Evolutionary conservation across 2,329 filamentous ascomycete genomes (phyloP), one percentile per base, ranked within the genome.

Genomic region (Fusarium pseudonygamai): DNA sequence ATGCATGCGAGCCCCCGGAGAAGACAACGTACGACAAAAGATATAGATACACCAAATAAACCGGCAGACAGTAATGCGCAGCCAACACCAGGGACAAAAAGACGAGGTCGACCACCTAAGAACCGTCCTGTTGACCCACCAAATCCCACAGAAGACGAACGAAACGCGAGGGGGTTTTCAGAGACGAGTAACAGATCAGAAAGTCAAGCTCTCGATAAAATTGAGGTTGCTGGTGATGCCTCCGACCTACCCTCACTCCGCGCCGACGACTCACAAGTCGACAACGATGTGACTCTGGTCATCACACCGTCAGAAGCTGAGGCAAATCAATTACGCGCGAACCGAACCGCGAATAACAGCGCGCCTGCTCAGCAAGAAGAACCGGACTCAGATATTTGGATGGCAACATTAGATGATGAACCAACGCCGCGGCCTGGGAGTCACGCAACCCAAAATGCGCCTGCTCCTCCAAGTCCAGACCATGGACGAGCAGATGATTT

Each of bases 311-410:
- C 75, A 7, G 77, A 78, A 65, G 68, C 69, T 16, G 56, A 67
- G 32, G 67, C 60, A 40, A 43, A 62, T 22, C 66, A 46, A 34
- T 34, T 57, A 26, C 68, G 59, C 46, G 58, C 50, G 39, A 74
- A 69, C 9, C 71, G 49, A 47, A 39, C n/a, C 20, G 57, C 58
- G 5, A 59, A 60, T 16, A 57, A 61, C 20, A 69, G 59, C 34
- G 79, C 78, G 30, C 61, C 78, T 30, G 79, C 70, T 7, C 69
- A 68, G 34, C 79, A 79, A 26, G 71, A 77, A 18, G 82, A 84
- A 40, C 58, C 67, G 22, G 71, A 73, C 16, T 84, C 84, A 1
- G 85, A 87, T 72, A 83, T 86, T 26, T 87, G 85, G 85, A 83
- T 87, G 75, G 81, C 81, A 34, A 83, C 82, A 12, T 49, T 84